phyloP scores from a whole-genome alignment of 2,329 filamentous ascomycete genomes.

The Scedosporium dehoogii region DNA sequence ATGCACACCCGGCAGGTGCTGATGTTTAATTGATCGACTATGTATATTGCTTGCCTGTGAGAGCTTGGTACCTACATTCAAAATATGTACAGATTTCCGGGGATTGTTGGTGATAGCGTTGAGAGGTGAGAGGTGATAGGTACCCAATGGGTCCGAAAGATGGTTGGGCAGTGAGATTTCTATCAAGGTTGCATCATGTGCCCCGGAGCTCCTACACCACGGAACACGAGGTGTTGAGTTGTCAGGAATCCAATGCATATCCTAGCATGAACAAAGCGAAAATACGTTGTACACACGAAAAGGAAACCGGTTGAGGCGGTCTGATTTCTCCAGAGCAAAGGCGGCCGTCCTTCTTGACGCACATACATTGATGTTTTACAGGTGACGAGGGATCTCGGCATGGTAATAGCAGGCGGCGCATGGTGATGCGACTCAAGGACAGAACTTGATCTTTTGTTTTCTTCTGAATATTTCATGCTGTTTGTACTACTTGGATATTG shows the following conservation, averaged over 20 bases:
- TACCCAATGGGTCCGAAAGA: not conserved
- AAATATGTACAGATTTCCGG: not conserved
- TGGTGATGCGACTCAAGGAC: no score
- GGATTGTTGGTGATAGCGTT: not conserved
- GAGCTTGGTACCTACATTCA: not conserved
- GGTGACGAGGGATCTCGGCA: no score
- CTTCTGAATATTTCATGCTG: slow-evolving; percentile 32
- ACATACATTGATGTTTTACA: no score
- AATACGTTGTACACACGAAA: no score
- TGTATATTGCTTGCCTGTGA: not conserved
- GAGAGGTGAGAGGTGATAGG: not conserved
- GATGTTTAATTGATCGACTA: not conserved
- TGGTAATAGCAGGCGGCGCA: no score
- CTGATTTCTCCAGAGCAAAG: no score
- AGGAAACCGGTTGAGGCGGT: no score
- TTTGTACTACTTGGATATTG: slow-evolving; percentile 78
- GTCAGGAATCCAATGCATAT: slow-evolving; percentile 13
- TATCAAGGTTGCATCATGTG: not conserved
- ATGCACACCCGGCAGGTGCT: not conserved
- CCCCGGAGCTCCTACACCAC: not conserved
- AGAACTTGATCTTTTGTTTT: not conserved
- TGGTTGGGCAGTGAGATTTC: not conserved
- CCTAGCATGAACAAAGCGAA: not conserved
- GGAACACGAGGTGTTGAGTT: slow-evolving; percentile 7
- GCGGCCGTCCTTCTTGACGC: no score